Evolutionary conservation across 164 flowering plant species (phyloP).

Genomic region (Hamamelis virginiana): DNA sequence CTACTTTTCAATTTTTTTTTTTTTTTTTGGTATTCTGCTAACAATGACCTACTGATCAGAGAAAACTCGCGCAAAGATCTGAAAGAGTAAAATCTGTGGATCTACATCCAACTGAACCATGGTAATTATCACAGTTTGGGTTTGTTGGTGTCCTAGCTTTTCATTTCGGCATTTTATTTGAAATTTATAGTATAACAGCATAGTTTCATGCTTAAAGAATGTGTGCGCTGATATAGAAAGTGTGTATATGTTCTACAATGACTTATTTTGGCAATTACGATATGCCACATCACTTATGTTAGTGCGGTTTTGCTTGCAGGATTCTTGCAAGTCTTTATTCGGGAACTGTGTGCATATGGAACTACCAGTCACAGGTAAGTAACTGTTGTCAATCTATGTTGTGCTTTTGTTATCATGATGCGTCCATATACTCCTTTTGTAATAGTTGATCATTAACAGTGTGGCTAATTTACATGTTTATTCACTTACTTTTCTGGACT

Average conservation of each 20-base stretch:
- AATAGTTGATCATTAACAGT: too few relatives aligned
- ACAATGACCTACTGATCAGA: slow-evolving; percentile 45
- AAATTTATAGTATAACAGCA: background rate
- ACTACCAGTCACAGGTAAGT: slow-evolving; percentile 72
- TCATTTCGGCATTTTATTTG: background rate
- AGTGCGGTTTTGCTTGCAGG: slow-evolving; percentile 41
- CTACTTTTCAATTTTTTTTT: slow-evolving; percentile 1
- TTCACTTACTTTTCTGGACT: too few relatives aligned
- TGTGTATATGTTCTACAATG: background rate
- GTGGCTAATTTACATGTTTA: too few relatives aligned
- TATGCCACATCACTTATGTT: background rate
- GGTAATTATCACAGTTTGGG: slow-evolving; percentile 27
- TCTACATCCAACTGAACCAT: slow-evolving; percentile 92
- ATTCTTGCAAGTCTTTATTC: slow-evolving; percentile 89
- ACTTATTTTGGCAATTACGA: background rate
- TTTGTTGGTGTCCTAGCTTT: background rate
- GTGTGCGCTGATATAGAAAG: too few relatives aligned
- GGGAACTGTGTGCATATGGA: slow-evolving; percentile 84
- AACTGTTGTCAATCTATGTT: background rate
- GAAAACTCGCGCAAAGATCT: slow-evolving; percentile 87
- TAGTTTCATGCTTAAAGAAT: too few relatives aligned
- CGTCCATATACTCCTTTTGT: too few relatives aligned
- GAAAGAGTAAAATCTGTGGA: slow-evolving; percentile 92
- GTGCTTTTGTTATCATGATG: too few relatives aligned
- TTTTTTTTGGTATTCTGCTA: slow-evolving; percentile 12